Evolutionary conservation across 1,284 basidiomycete species (phyloP).

Genomic region (Papiliotrema laurentii): DNA sequence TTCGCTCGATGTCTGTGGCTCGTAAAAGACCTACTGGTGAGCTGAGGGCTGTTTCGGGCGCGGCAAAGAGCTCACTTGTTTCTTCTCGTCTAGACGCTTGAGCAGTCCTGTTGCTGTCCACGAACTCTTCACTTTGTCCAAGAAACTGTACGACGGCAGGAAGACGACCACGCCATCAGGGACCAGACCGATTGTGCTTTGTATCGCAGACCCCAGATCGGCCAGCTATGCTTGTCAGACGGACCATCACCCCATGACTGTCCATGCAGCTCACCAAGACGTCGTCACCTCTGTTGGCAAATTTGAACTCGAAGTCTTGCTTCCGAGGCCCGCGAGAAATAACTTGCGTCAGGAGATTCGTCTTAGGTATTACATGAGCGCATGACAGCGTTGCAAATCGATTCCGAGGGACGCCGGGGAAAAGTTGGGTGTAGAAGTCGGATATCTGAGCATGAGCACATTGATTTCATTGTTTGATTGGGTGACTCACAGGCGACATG

Average conservation of each 20-base stretch:
- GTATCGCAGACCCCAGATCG: slow-evolving; percentile 77
- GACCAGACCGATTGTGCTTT: slow-evolving; percentile 72
- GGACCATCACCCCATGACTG: neutral
- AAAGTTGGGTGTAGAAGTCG: slow-evolving; percentile 81
- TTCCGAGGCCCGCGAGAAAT: slow-evolving; percentile 74
- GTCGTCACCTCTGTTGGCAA: slow-evolving; percentile 66
- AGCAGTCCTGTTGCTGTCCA: slow-evolving; percentile 66
- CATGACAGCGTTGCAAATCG: slow-evolving; percentile 78
- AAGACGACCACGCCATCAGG: slow-evolving; percentile 91
- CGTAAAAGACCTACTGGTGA: slow-evolving; percentile 68
- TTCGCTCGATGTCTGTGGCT: slow-evolving; percentile 70
- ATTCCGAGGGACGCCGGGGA: slow-evolving; percentile 61
- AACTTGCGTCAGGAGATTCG: slow-evolving; percentile 74
- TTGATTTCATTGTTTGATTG: neutral
- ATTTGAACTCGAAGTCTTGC: slow-evolving; percentile 75
- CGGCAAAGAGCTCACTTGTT: slow-evolving; percentile 55
- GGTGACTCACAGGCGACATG: slow-evolving; percentile 76
- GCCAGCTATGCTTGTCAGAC: slow-evolving; percentile 56
- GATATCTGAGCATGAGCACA: slow-evolving; percentile 59
- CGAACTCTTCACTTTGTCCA: slow-evolving; percentile 61
- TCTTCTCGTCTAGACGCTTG: slow-evolving; percentile 63
- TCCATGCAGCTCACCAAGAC: slow-evolving; percentile 55
- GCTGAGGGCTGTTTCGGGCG: neutral
- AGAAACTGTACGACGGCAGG: slow-evolving; percentile 84
- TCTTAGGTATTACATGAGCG: slow-evolving; percentile 81